These are phyloP conservation scores for Cyberlindnera mississippiensis DNA, from an alignment of 805 yeast genomes.

Conservation along the genomic window DNA sequence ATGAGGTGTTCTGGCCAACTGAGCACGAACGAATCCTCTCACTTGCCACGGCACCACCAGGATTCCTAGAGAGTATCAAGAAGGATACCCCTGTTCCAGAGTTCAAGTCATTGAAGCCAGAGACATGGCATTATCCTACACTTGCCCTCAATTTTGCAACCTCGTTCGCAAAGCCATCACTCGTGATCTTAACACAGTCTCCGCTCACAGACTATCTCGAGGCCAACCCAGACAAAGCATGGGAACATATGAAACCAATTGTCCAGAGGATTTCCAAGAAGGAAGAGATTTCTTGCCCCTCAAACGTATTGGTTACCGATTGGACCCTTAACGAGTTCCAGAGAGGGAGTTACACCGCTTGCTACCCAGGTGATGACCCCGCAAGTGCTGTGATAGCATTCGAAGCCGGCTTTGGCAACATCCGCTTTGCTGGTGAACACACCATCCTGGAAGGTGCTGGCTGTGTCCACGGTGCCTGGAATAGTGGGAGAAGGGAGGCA, in stretches of 20 bases:
- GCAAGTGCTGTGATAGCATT: slow-evolving; percentile 57
- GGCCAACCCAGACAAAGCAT: slow-evolving; percentile 45
- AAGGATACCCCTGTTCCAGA: slow-evolving; percentile 6
- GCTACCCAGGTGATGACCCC: slow-evolving; percentile 67
- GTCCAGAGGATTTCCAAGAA: slow-evolving; percentile 13
- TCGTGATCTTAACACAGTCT: slow-evolving; percentile 67
- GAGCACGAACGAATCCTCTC: slow-evolving; percentile 48
- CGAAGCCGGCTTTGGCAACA: slow-evolving; percentile 49
- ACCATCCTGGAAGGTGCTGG: slow-evolving; percentile 85
- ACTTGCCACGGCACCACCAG: slow-evolving; percentile 35
- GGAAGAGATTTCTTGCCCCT: slow-evolving; percentile 34
- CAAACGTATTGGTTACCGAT: slow-evolving; percentile 46
- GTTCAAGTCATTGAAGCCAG: slow-evolving; percentile 26
- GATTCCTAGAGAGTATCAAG: slow-evolving; percentile 15
- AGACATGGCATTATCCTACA: slow-evolving; percentile 57
- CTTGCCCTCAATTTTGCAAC: slow-evolving; percentile 57
- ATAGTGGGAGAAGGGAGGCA: slow-evolving; percentile 64
- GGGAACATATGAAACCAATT: slow-evolving; percentile 53
- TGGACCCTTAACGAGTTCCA: slow-evolving; percentile 83
- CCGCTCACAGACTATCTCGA: slow-evolving; percentile 64
- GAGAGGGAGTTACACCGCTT: slow-evolving; percentile 79
- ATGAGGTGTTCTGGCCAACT: slow-evolving; percentile 53
- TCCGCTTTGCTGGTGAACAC: slow-evolving; percentile 91
- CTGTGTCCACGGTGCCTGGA: slow-evolving; percentile 89
- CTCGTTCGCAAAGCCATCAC: slow-evolving; percentile 44